phyloP scores from a whole-genome alignment of 2,329 filamentous ascomycete genomes.

The Leptodontidium sp. region DNA sequence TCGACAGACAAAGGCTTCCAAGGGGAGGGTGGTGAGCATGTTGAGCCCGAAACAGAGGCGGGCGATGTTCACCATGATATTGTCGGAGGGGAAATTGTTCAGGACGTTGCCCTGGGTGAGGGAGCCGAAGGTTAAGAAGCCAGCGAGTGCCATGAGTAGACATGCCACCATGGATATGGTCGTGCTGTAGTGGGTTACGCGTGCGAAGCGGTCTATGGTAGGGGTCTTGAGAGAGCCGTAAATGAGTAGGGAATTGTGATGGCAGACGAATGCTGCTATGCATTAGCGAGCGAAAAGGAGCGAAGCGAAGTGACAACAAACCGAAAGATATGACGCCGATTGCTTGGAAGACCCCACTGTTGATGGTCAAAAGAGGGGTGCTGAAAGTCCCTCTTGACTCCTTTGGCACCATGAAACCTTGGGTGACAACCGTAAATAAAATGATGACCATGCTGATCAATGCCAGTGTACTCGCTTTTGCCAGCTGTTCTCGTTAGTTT shows the following conservation, averaged over 20 bases:
- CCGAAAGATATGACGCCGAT: slow-evolving; percentile 98
- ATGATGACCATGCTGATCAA: slow-evolving; percentile 94
- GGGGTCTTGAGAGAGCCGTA: slow-evolving; percentile 95
- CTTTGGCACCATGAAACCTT: slow-evolving; percentile 77
- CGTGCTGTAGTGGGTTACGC: slow-evolving; percentile 93
- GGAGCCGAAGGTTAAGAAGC: slow-evolving; percentile 93
- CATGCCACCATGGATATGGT: slow-evolving; percentile 91
- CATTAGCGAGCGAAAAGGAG: slow-evolving; percentile 43
- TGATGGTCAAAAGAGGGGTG: slow-evolving; percentile 77
- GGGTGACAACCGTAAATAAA: slow-evolving; percentile 84
- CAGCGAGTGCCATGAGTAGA: slow-evolving; percentile 84
- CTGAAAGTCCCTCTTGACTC: slow-evolving; percentile 77
- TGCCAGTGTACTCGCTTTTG: slow-evolving; percentile 93
- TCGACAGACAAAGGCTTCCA: slow-evolving; percentile 97
- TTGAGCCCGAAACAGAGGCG: slow-evolving; percentile 96
- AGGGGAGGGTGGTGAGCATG: slow-evolving; percentile 96
- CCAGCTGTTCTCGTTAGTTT: slow-evolving; percentile 65
- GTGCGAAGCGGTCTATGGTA: slow-evolving; percentile 92
- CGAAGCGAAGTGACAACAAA: slow-evolving; percentile 51
- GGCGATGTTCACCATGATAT: slow-evolving; percentile 92
- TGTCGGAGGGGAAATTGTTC: slow-evolving; percentile 94
- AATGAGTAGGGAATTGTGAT: slow-evolving; percentile 97
- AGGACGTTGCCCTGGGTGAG: slow-evolving; percentile 93
- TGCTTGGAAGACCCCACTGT: slow-evolving; percentile 90
- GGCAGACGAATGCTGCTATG: slow-evolving; percentile 68